These are phyloP conservation scores for Anethum foeniculum DNA, from an alignment of 140 eudicot genomes.

Conservation along the genomic window DNA sequence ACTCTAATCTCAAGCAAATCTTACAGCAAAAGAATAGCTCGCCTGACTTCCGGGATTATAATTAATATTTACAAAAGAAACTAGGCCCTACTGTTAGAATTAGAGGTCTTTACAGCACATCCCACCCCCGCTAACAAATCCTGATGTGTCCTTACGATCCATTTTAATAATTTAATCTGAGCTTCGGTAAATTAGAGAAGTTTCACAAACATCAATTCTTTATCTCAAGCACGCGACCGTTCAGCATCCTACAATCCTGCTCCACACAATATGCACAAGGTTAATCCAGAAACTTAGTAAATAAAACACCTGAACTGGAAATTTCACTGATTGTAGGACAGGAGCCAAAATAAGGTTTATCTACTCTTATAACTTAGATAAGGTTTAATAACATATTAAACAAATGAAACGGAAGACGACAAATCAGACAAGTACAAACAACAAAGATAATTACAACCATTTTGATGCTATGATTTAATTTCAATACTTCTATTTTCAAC, in stretches of 20 bases:
- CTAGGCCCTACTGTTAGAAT: conserved; percentile 30
- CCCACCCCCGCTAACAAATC: conserved; percentile 96
- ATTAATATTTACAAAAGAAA: conserved; percentile 23
- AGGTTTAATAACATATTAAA: not conserved
- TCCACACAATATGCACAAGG: conserved; percentile 24
- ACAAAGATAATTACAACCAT: not conserved
- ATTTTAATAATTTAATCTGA: conserved; percentile 32
- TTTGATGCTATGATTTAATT: not conserved
- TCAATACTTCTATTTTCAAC: not conserved
- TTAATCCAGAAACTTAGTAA: not conserved
- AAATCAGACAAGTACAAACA: not conserved
- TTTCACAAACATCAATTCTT: conserved; percentile 21
- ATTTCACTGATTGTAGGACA: not conserved
- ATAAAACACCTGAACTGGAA: not conserved
- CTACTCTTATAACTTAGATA: not conserved
- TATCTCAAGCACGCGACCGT: conserved; percentile 18
- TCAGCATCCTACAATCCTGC: conserved; percentile 69
- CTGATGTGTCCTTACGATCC: conserved; percentile 98
- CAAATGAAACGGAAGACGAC: not conserved
- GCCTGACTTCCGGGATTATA: conserved; percentile 53
- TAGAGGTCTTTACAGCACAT: conserved; percentile 41
- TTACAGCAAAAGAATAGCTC: conserved; percentile 44
- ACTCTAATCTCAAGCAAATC: conserved; percentile 38
- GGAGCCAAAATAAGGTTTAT: not conserved
- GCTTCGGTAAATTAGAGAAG: conserved; percentile 15